Evolutionary conservation across 2,329 filamentous ascomycete species (phyloP), one percentile per base, ranked within the genome.

Genomic region (Botrytis fabae): DNA sequence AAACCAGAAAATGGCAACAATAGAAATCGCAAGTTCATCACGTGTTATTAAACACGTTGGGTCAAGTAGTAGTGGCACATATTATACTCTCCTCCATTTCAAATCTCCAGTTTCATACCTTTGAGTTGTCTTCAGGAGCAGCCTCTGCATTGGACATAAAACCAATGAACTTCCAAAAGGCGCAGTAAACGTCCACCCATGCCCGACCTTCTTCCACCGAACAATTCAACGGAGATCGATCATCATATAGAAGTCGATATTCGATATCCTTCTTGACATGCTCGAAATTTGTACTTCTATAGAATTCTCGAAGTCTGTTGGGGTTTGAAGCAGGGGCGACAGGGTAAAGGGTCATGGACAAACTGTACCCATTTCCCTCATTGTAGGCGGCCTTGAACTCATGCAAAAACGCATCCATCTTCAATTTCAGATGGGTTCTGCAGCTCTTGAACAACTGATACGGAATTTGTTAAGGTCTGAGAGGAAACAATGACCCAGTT

Each of bases 151-250:
- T 87, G 70, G 96, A 83, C 42, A 98, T 87, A 78, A 93, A 91
- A 46, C 90, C 91, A 57, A 92, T 83, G 38, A 93, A 93, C 78
- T 92, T 94, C 94, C 95, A 98, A 80, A 95, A 97, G 32, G 89
- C 86, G 51, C 87, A 85, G 80, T 95, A 97, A 44, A 98, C 90
- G 57, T 97, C 95, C 0, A 91, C 86, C 96, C 96, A 99, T n/a
- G 91, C 91, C 73, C 87, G 88, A 38, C 89, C 85, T 83, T 97
- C 93, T 59, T 90, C 87, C 18, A 71, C 71, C 84, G 66, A 38
- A 22, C 86, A 40, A 85, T 83, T 72, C 57, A 72, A 66, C 16
- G 70, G 70, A 42, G 70, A 68, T 32, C 54, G 40, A 69, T 72
- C 70, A 86, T 86, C 89, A 76, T 91, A 89, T 74, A 95, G 88